These are phyloP conservation scores for Trifolium subterraneum DNA, from an alignment of 306 rosid species.

Conservation along the genomic window DNA sequence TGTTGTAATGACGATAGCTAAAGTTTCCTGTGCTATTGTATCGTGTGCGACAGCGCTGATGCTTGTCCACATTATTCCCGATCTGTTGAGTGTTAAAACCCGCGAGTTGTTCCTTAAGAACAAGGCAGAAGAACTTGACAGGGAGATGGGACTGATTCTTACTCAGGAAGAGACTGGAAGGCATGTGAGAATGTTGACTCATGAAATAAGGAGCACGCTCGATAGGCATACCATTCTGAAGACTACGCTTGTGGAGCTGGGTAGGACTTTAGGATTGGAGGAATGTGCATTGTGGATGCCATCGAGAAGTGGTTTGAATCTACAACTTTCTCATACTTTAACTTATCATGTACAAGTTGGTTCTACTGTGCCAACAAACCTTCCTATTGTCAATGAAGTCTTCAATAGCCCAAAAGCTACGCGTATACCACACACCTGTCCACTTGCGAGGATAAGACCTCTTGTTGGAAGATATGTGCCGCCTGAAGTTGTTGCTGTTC, in stretches of 20 bases:
- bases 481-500: constrained; percentile 88
- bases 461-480: constrained; percentile 72
- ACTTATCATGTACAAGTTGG: constrained; percentile 76
- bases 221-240: constrained; percentile 83
- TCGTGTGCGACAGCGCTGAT: constrained; percentile 90
- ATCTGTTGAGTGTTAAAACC: constrained; percentile 80
- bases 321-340: constrained; percentile 81
- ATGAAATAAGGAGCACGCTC: constrained; percentile 93
- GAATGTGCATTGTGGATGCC: constrained; percentile 99
- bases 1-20: constrained; percentile 77
- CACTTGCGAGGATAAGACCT: constrained; percentile 75
- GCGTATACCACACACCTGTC: constrained; percentile 72
- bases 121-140: constrained; percentile 89
- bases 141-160: constrained; percentile 94
- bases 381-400: constrained; percentile 75
- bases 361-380: constrained; percentile 64
- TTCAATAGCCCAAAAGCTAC: constrained; percentile 73
- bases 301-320: constrained; percentile 66
- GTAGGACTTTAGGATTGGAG: constrained; percentile 81
- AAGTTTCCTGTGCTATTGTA: constrained; percentile 81
- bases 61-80: constrained; percentile 97
- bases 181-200: constrained; percentile 98
- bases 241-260: constrained; percentile 94
- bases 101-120: constrained; percentile 78
- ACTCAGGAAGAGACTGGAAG: constrained; percentile 91